Evolutionary conservation across 345 rosid species (phyloP), one percentile per base, ranked within the genome.

Genomic region (Dipteronia sinensis): DNA sequence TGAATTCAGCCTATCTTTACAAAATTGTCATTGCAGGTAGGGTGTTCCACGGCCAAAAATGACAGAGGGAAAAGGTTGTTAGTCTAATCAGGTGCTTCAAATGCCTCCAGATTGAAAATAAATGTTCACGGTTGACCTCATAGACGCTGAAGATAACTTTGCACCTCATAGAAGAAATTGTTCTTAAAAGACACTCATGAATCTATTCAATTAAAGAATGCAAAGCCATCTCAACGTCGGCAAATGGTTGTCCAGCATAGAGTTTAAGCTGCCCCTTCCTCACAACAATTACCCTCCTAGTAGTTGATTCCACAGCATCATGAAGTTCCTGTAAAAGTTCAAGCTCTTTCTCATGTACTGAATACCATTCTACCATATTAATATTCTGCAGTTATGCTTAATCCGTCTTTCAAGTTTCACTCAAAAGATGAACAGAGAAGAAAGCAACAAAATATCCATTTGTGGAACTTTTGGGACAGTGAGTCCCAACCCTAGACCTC

Each of bases 241-340:
- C 84, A 64, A 91, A 83, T 65, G 97, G 93, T 55, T 95, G 94
- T 20, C 97, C 98, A 11, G 87, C 97, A 66, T 90, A 91, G 71
- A 93, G 88, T 58, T 82, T 87, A 22, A 93, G 94, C 84, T 89
- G 93, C 74, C 89, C 90, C 81, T 90, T 95, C 90, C 81, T 90
- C 47, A 89, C 88, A 27, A 93, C 94, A 73, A 89, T 72, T 71
- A 90, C 77, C 74, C 88, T 87, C 88, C 80, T 85, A 40, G 79
- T 77, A 70, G 79, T 65, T 27, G 85, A 85, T 71, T 78, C 84
- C 83, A 89, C 86, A 77, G 78, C 90, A 16, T 83, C 87, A 17
- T 62, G 42, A 75, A 91, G 92, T 80, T 91, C 95, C 98, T 92
- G 87, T 85, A 81, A 8, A 77, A 15, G 65, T 73, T 71, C 27